A percentile compares a stretch with the other conserved stretches of the same genome.
Evolutionary conservation across 2,329 filamentous ascomycete species (phyloP).

Genomic region (Fusarium oxysporum): DNA sequence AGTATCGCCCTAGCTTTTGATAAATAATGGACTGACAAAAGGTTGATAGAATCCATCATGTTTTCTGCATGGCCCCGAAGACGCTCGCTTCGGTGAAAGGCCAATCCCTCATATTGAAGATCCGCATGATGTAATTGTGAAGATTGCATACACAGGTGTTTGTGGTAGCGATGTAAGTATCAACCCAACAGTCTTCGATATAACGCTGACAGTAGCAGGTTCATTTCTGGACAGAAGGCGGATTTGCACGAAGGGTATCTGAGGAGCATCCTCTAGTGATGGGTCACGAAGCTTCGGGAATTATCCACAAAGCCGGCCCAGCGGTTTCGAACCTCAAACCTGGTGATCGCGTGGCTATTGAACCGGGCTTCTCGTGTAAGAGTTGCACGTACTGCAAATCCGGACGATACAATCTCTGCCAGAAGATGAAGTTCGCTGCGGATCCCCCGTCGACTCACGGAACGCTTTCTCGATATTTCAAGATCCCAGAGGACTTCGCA

Average conservation of each 20-base stretch:
- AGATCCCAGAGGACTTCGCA: conserved; percentile 87
- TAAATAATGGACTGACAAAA: background rate
- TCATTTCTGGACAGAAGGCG: conserved; percentile 87
- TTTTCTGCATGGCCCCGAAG: conserved; percentile 38
- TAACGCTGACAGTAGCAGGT: conserved; percentile 60
- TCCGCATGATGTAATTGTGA: conserved; percentile 40
- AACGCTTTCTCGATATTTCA: conserved; percentile 87
- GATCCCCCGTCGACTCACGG: conserved; percentile 88
- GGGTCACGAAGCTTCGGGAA: conserved; percentile 76
- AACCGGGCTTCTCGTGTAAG: conserved; percentile 89
- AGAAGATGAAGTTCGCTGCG: conserved; percentile 88
- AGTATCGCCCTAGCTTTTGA: background rate
- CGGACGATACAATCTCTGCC: conserved; percentile 90
- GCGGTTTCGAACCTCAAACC: conserved; percentile 70
- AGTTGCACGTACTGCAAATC: conserved; percentile 80
- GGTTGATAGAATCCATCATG: conserved; percentile 31
- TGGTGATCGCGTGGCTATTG: conserved; percentile 90
- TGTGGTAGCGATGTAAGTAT: conserved; percentile 45
- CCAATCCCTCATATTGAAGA: conserved; percentile 42
- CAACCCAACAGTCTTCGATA: background rate
- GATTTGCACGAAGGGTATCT: conserved; percentile 82
- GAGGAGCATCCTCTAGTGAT: conserved; percentile 84
- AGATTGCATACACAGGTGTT: conserved; percentile 42
- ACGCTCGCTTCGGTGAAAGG: conserved; percentile 33
- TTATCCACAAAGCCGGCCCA: conserved; percentile 76